Evolutionary conservation across 345 rosid genomes (phyloP).

Genomic region (Eutrema heterophyllum): DNA sequence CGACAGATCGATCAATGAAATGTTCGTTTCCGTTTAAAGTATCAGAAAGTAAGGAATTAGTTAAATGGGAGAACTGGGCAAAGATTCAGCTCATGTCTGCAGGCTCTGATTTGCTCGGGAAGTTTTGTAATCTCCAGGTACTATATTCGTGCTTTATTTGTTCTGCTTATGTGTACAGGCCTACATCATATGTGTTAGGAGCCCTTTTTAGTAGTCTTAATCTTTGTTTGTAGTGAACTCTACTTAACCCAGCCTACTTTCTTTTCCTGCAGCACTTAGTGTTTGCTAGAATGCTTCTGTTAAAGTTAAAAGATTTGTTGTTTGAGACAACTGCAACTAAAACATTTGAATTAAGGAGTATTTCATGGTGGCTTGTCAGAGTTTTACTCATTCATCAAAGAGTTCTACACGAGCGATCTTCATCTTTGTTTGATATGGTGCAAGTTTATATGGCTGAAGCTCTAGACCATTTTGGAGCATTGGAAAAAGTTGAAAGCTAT

Average conservation of each 20-base stretch:
- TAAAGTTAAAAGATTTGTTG: conserved; percentile 66
- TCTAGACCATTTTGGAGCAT: conserved; percentile 53
- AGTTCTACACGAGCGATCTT: conserved; percentile 74
- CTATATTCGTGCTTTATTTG: too few species aligned
- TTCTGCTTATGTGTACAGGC: too few species aligned
- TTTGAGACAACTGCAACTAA: conserved; percentile 43
- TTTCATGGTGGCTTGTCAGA: conserved; percentile 90
- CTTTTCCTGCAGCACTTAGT: conserved; percentile 53
- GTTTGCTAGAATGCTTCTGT: conserved; percentile 67
- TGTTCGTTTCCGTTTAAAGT: conserved; percentile 45
- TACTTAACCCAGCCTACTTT: not conserved
- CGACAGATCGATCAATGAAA: conserved; percentile 40
- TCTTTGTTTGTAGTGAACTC: not conserved
- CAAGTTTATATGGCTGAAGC: conserved; percentile 66
- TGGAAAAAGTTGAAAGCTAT: conserved; percentile 53
- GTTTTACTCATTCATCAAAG: conserved; percentile 69
- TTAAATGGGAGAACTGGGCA: conserved; percentile 81
- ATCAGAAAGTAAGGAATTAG: conserved; percentile 31
- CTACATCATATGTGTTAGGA: not conserved
- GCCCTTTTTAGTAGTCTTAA: not conserved
- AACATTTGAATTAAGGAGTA: conserved; percentile 47
- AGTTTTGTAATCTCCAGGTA: conserved; percentile 84
- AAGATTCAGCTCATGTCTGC: conserved; percentile 72
- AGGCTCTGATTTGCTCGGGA: conserved; percentile 83
- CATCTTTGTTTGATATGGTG: conserved; percentile 71